Conservation (phyloP, 2,329 filamentous ascomycete genomes). For the Fusarium sp. region DNA sequence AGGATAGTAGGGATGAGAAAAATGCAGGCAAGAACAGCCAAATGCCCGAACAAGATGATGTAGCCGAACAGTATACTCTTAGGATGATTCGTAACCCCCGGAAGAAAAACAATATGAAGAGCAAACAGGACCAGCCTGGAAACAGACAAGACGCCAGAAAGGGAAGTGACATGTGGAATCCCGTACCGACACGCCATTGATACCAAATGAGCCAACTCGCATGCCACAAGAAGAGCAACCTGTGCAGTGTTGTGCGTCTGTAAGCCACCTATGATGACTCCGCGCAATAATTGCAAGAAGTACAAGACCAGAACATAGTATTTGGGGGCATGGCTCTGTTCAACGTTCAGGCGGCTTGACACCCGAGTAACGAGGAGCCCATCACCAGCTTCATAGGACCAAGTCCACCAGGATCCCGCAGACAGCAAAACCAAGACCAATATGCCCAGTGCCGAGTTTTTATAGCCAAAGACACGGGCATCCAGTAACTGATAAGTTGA, state of each 20-base stretch:
- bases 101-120: conserved; percentile 17
- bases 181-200: conserved; percentile 1
- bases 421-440: conserved; percentile 38
- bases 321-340: background rate
- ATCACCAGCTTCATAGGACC: conserved; percentile 6
- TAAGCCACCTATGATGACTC: conserved; percentile 25
- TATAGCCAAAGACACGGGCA: conserved; percentile 23
- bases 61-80: conserved; percentile 13
- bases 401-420: conserved; percentile 46
- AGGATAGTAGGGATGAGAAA: conserved; percentile 9
- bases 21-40: background rate
- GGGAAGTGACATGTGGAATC: background rate
- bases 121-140: conserved; percentile 10
- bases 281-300: conserved; percentile 26
- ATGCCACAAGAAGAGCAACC: conserved; percentile 17
- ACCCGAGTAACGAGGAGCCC: conserved; percentile 9
- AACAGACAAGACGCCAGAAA: background rate
- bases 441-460: conserved; percentile 51
- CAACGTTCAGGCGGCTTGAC: no score
- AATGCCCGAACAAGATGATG: conserved; percentile 16
- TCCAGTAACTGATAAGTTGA: conserved; percentile 74
- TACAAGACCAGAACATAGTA: conserved; percentile 21
- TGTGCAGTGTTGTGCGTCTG: conserved; percentile 17
- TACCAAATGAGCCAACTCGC: conserved; percentile 20
- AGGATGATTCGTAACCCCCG: background rate